Conservation (phyloP, 139 green algal species). For the Asterochloris erici region DNA sequence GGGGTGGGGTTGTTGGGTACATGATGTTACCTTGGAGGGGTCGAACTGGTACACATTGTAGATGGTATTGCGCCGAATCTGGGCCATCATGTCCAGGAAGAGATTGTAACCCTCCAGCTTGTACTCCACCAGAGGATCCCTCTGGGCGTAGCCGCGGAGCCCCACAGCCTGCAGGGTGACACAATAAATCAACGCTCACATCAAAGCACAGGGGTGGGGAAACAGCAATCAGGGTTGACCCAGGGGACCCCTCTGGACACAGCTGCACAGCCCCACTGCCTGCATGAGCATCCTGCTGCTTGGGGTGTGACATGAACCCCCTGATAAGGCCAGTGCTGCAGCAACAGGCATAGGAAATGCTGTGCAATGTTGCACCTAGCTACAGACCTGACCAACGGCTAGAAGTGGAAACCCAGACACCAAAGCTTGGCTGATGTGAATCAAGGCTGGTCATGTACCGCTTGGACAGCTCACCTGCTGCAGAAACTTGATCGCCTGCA, state of each 20-base stretch:
- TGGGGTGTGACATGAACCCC: too few species aligned
- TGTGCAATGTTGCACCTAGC: not conserved
- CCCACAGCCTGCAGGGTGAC: conserved; percentile 9
- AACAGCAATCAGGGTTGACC: too few species aligned
- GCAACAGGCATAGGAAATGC: too few species aligned
- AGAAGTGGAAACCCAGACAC: too few species aligned
- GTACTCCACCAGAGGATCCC: conserved; percentile 97
- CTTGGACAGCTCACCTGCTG: conserved; percentile 91
- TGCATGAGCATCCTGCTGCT: not conserved
- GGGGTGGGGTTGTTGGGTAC: too few species aligned
- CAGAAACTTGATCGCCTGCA: conserved; percentile 97
- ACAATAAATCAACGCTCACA: not conserved
- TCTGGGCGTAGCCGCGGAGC: conserved; percentile 57
- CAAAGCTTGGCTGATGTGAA: not conserved
- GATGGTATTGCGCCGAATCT: conserved; percentile 96
- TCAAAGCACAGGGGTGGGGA: too few species aligned
- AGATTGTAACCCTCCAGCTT: conserved; percentile 97
- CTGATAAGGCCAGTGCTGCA: too few species aligned
- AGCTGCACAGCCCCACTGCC: not conserved
- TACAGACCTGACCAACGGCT: not conserved
- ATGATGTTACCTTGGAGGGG: not conserved
- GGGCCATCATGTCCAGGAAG: conserved; percentile 83
- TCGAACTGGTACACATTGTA: conserved; percentile 94
- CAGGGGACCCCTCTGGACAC: too few species aligned
- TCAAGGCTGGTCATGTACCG: conserved; percentile 62